Conservation (phyloP, 2,329 filamentous ascomycete genomes). For the Botrytis paeoniae region DNA sequence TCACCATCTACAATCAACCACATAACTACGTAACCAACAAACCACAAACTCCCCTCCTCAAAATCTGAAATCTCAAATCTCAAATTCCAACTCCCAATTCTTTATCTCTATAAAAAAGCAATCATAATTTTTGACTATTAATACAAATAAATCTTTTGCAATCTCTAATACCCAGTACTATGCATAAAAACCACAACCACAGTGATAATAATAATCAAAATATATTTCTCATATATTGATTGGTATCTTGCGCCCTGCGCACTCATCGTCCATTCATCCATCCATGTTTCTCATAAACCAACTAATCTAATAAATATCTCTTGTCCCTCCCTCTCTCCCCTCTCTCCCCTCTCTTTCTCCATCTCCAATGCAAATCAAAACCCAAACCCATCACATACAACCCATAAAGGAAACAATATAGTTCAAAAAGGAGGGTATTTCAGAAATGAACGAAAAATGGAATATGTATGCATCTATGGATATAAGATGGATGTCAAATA, state of each 20-base stretch:
- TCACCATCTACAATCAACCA: not conserved
- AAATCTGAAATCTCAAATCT: too few species aligned
- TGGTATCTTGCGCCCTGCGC: not conserved
- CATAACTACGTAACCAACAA: not conserved
- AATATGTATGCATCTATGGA: not conserved
- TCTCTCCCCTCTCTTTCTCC: not conserved
- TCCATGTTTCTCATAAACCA: not conserved
- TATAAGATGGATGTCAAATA: not conserved
- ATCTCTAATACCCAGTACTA: not conserved
- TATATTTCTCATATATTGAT: not conserved
- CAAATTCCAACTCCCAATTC: not conserved
- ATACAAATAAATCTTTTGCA: not conserved
- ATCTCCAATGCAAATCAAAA: not conserved
- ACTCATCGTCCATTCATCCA: not conserved
- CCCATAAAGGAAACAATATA: not conserved
- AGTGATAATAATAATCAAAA: not conserved
- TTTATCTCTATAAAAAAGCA: not conserved
- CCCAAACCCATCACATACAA: not conserved
- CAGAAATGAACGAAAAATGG: not conserved
- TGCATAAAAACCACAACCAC: not conserved
- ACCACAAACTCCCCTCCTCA: not conserved
- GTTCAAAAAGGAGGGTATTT: not conserved
- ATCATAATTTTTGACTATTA: not conserved
- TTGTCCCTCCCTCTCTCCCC: too few species aligned
- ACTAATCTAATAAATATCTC: not conserved